Conservation (phyloP, 495 filamentous ascomycete species). For the Bacidia gigantensis region DNA sequence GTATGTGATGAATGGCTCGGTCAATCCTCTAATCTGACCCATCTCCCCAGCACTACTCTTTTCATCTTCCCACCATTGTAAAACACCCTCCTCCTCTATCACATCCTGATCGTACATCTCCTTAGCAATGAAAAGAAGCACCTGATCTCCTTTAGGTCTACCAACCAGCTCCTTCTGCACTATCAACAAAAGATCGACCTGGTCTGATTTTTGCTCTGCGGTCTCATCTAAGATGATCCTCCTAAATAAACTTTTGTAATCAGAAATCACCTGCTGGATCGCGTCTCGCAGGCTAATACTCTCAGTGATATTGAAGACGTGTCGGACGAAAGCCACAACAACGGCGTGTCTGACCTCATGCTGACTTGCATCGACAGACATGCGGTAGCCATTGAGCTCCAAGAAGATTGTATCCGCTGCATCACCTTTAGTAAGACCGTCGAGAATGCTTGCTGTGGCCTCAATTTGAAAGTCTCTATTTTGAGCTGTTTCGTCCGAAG, state of each 20-base stretch:
- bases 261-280: conserved; percentile 43
- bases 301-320: conserved; percentile 50
- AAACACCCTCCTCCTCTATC: conserved; percentile 75
- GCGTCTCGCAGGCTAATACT: conserved; percentile 47
- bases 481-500: conserved; percentile 45
- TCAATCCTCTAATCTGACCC: conserved; percentile 54
- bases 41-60: conserved; percentile 50
- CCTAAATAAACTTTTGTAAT: conserved; percentile 43
- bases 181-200: conserved; percentile 71
- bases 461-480: conserved; percentile 71
- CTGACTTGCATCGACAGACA: conserved; percentile 80
- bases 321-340: conserved; percentile 69
- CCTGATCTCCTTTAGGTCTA: conserved; percentile 43
- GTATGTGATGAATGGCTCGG: conserved; percentile 72
- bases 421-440: conserved; percentile 58
- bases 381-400: conserved; percentile 77
- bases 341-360: conserved; percentile 76
- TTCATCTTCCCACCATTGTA: conserved; percentile 76
- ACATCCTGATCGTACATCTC: conserved; percentile 74
- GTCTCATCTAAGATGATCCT: conserved; percentile 45
- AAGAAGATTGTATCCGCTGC: conserved; percentile 76
- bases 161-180: conserved; percentile 65
- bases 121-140: conserved; percentile 64
- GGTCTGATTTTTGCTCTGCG: conserved; percentile 47
- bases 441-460: conserved; percentile 68